phyloP scores from a whole-genome alignment of 106 monocot genomes.

The Platanthera zijinensis region DNA sequence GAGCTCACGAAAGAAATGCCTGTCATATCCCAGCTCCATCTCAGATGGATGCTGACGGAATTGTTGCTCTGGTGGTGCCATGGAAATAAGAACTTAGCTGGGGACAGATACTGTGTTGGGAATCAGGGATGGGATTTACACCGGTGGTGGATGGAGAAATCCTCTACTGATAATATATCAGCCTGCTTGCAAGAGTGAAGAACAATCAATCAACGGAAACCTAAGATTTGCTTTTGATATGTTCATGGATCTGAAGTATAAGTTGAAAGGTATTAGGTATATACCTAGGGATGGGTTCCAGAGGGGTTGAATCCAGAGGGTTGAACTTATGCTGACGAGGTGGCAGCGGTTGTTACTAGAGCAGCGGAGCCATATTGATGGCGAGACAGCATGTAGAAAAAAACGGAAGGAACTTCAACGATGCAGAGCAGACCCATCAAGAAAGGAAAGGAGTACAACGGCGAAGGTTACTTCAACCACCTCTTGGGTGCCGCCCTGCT shows the following conservation, averaged over 20 bases:
- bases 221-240: not conserved
- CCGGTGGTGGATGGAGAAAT: not conserved
- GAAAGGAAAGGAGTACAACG: too few species aligned
- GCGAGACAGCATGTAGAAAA: not conserved
- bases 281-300: conserved; percentile 8
- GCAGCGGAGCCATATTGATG: conserved; percentile 18
- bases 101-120: conserved; percentile 9
- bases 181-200: not conserved
- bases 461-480: too few species aligned
- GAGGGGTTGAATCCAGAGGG: not conserved
- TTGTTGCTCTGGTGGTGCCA: conserved; percentile 1
- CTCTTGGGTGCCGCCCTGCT: too few species aligned
- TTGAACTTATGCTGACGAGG: not conserved
- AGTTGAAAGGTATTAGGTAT: too few species aligned
- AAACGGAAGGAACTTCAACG: too few species aligned
- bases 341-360: conserved; percentile 1
- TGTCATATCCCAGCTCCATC: not conserved
- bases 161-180: conserved; percentile 9
- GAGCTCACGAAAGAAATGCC: too few species aligned
- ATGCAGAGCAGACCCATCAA: too few species aligned
- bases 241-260: not conserved
- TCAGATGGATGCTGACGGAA: conserved; percentile 20
- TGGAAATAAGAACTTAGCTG: conserved; percentile 1
- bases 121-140: conserved; percentile 12
- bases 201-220: not conserved